Evolutionary conservation across 352 stramenopile genomes (phyloP).

Genomic region (Phytophthora pluvialis): DNA sequence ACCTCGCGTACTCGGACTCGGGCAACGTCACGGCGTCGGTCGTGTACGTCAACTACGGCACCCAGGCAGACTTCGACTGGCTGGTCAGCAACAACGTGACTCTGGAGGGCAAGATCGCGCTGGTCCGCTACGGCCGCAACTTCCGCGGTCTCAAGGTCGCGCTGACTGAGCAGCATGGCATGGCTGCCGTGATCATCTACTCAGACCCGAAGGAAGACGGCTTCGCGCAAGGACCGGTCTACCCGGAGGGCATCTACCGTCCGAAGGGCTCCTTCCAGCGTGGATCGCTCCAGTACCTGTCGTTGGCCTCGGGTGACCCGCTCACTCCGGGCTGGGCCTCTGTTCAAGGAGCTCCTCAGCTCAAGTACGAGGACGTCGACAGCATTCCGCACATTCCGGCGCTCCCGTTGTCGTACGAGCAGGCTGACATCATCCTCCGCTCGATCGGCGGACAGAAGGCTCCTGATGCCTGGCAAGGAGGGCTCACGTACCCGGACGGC

Average conservation of each 20-base stretch:
- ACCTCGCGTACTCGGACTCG: conserved; percentile 73
- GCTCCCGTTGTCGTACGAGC: conserved; percentile 75
- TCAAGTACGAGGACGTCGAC: conserved; percentile 46
- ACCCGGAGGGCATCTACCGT: conserved; percentile 31
- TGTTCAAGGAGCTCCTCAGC: conserved; percentile 36
- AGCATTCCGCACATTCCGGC: conserved; percentile 28
- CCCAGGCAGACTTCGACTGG: conserved; percentile 55
- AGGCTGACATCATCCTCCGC: conserved; percentile 71
- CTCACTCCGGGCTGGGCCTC: conserved; percentile 47
- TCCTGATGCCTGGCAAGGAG: conserved; percentile 57
- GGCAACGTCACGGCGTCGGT: conserved; percentile 64
- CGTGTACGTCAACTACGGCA: conserved; percentile 88
- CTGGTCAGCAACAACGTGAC: conserved; percentile 39
- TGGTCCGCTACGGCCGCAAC: conserved; percentile 65
- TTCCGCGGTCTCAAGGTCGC: conserved; percentile 57
- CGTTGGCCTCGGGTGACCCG: conserved; percentile 66
- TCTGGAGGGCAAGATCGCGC: conserved; percentile 62
- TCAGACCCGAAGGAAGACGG: conserved; percentile 76
- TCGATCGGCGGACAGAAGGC: conserved; percentile 59
- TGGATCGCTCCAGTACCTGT: conserved; percentile 81
- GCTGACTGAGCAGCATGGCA: conserved; percentile 60
- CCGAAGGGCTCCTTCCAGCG: conserved; percentile 66
- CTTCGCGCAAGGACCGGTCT: conserved; percentile 50
- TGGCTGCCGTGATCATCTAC: conserved; percentile 69
- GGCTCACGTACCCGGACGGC: conserved; percentile 39